These are phyloP conservation scores for Penicillium janthinellum DNA, from an alignment of 2,329 filamentous ascomycete genomes.

Conservation along the genomic window DNA sequence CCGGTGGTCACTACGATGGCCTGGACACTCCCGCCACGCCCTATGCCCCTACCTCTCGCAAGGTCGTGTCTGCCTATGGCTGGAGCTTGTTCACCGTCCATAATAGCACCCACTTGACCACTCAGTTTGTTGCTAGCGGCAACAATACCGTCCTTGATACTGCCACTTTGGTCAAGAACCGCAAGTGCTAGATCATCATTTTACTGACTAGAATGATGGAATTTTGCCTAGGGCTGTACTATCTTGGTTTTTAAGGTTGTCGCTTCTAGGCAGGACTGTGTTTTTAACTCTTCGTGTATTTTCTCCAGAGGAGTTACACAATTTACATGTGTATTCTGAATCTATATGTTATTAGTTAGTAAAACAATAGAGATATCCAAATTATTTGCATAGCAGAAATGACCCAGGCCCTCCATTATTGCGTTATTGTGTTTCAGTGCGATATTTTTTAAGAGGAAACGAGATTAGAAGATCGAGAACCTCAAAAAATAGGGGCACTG, in stretches of 20 bases:
- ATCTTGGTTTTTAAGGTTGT: neutral
- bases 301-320: too few relatives aligned
- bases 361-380: too few relatives aligned
- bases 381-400: too few relatives aligned
- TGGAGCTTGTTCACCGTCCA: conserved; percentile 45
- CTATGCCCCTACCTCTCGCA: conserved; percentile 19
- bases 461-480: too few relatives aligned
- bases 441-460: too few relatives aligned
- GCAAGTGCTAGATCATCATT: conserved; percentile 3
- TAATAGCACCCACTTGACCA: conserved; percentile 44
- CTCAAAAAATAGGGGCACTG: too few relatives aligned
- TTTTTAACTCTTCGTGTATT: neutral
- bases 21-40: conserved; percentile 23
- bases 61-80: conserved; percentile 36
- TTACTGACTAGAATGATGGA: neutral
- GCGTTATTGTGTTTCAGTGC: too few relatives aligned
- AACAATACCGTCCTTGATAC: conserved; percentile 15
- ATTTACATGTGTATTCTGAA: too few relatives aligned
- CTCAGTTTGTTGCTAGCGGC: conserved; percentile 36
- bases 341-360: too few relatives aligned
- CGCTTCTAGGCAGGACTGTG: neutral
- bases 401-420: too few relatives aligned
- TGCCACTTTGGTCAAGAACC: conserved; percentile 16
- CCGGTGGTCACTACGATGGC: conserved; percentile 34
- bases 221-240: neutral